Conservation (phyloP, 1,284 basidiomycete genomes). For the Ceratobasidium sp. region DNA sequence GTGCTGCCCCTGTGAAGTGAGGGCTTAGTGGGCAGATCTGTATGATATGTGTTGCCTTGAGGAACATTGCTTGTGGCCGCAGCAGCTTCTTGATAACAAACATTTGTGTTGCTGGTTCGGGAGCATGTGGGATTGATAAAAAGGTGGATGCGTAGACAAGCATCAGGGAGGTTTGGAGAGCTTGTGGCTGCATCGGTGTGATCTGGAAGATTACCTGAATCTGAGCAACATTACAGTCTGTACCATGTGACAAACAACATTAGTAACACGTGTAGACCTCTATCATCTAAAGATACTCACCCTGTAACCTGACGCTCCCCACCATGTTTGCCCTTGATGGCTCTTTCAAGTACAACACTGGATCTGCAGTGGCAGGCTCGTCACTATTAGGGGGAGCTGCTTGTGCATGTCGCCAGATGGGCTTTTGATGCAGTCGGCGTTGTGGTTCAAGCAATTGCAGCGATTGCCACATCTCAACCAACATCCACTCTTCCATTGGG, state of each 20-base stretch:
- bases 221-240: slow-evolving; percentile 8
- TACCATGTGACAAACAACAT: not conserved
- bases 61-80: not conserved
- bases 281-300: not conserved
- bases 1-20: not conserved
- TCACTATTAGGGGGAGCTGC: not conserved
- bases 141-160: not conserved
- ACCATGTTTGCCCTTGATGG: not conserved
- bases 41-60: not conserved
- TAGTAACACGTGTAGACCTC: not conserved
- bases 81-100: slow-evolving; percentile 1
- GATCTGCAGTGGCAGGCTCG: not conserved
- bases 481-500: not conserved
- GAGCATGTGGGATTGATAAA: not conserved
- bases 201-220: not conserved
- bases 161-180: no score
- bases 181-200: not conserved
- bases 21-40: slow-evolving; percentile 9
- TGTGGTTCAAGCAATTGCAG: not conserved
- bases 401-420: slow-evolving; percentile 5
- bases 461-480: not conserved
- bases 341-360: slow-evolving; percentile 3
- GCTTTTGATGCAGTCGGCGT: not conserved
- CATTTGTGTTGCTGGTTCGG: not conserved
- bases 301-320: not conserved